These are phyloP conservation scores for Breynia disticha DNA, from an alignment of 441 rosid species.

Conservation along the genomic window DNA sequence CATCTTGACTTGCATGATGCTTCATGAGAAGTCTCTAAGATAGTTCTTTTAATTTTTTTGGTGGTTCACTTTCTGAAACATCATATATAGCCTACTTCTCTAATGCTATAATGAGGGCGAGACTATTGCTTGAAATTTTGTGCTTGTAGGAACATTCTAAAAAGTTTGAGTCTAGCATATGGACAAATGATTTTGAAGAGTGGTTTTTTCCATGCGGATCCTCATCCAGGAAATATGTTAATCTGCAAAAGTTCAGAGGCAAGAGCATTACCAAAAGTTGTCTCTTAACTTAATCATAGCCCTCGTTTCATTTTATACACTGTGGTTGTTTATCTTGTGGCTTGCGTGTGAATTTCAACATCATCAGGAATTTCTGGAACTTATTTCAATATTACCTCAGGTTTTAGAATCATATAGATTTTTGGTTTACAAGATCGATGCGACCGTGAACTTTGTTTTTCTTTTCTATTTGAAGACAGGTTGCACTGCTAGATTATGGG, in stretches of 20 bases:
- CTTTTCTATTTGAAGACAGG: slow-evolving; percentile 39
- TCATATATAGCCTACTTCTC: slow-evolving; percentile 1
- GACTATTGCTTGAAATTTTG: slow-evolving; percentile 12
- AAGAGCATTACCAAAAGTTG: slow-evolving; percentile 26
- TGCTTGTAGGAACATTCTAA: slow-evolving; percentile 62
- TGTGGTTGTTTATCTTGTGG: too few species aligned
- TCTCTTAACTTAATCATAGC: not conserved
- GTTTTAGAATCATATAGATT: not conserved
- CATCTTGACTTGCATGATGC: too few species aligned
- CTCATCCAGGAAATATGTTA: slow-evolving; percentile 93
- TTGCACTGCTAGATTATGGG: slow-evolving; percentile 87
- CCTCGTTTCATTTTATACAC: not conserved
- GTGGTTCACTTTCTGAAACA: not conserved
- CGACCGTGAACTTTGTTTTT: slow-evolving; percentile 12
- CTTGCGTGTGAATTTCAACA: too few species aligned
- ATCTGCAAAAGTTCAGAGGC: slow-evolving; percentile 89
- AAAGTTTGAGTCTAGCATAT: slow-evolving; percentile 71
- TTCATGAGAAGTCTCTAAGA: too few species aligned
- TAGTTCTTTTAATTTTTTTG: too few species aligned
- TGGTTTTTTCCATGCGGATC: slow-evolving; percentile 97
- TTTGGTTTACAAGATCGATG: slow-evolving; percentile 2
- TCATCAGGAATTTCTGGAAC: too few species aligned
- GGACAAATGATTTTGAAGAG: slow-evolving; percentile 97
- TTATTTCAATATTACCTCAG: too few species aligned
- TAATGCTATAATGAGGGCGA: slow-evolving; percentile 2